A percentile compares a stretch with the other conserved stretches of the same genome.
Conservation (phyloP, 176 grass and related monocot species). For the Cenchrus purpureus region DNA sequence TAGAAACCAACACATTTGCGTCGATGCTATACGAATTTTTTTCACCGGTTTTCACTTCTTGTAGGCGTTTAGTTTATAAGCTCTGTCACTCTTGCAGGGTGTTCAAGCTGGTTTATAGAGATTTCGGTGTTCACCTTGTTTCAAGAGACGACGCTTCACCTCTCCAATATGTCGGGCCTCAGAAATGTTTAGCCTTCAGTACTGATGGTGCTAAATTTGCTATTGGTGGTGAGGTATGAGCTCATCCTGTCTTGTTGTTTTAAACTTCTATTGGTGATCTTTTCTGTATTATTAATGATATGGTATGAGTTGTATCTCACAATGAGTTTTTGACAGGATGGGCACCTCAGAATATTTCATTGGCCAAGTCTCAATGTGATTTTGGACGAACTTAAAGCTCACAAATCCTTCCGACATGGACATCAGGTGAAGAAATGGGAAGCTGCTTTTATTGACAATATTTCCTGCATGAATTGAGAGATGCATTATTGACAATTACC, state of each 20-base stretch:
- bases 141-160: conserved; percentile 37
- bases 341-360: conserved; percentile 82
- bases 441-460: not conserved
- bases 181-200: conserved; percentile 85
- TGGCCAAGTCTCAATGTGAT: conserved; percentile 71
- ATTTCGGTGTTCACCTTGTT: conserved; percentile 58
- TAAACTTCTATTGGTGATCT: not conserved
- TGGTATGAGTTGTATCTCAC: not conserved
- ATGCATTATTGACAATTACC: conserved; percentile 11
- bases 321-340: conserved; percentile 50
- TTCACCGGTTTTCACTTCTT: not conserved
- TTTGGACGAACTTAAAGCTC: conserved; percentile 92
- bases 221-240: conserved; percentile 75
- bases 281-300: not conserved
- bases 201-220: conserved; percentile 93
- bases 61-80: not conserved
- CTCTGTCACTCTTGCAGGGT: conserved; percentile 44
- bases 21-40: not conserved
- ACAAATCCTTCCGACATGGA: conserved; percentile 98
- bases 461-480: not conserved
- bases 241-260: not conserved
- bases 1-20: not conserved
- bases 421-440: conserved; percentile 63
- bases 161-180: conserved; percentile 74
- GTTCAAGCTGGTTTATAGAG: conserved; percentile 61